These are phyloP conservation scores for Amesomyces nigricolor DNA, from an alignment of 2,329 filamentous ascomycete species.

Conservation along the genomic window DNA sequence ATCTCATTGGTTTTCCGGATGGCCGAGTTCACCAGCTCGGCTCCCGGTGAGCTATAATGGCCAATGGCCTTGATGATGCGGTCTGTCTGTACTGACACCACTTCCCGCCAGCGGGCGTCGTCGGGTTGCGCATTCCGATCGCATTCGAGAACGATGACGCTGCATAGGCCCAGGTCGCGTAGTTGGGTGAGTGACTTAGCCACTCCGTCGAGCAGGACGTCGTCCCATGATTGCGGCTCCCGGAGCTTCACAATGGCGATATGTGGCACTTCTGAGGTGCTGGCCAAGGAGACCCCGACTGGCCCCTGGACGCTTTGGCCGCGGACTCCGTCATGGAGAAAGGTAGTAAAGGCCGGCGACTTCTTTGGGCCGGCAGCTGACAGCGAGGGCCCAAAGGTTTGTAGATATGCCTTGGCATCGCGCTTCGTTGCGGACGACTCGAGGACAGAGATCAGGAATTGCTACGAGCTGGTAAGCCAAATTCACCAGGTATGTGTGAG, in stretches of 20 bases:
- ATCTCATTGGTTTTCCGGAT: conserved; percentile 36
- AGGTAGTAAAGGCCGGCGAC: conserved; percentile 29
- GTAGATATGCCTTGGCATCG: conserved; percentile 85
- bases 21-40: conserved; percentile 59
- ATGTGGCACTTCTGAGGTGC: conserved; percentile 48
- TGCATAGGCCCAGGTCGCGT: conserved; percentile 71
- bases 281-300: conserved; percentile 24
- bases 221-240: conserved; percentile 63
- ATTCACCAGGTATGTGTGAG: background rate
- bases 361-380: conserved; percentile 30
- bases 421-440: conserved; percentile 87
- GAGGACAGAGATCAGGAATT: conserved; percentile 80
- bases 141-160: conserved; percentile 78
- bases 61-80: conserved; percentile 73
- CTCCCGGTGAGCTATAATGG: conserved; percentile 59
- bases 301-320: conserved; percentile 33
- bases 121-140: conserved; percentile 37
- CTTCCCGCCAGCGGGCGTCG: conserved; percentile 35
- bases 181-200: conserved; percentile 81
- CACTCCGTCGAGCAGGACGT: conserved; percentile 65
- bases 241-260: conserved; percentile 83
- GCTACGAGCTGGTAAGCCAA: conserved; percentile 36
- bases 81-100: conserved; percentile 58
- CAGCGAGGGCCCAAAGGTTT: conserved; percentile 62
- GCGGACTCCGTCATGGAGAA: conserved; percentile 26